phyloP scores from a whole-genome alignment of 768 basidiomycete species.

The Boletus subcaerulescens region DNA sequence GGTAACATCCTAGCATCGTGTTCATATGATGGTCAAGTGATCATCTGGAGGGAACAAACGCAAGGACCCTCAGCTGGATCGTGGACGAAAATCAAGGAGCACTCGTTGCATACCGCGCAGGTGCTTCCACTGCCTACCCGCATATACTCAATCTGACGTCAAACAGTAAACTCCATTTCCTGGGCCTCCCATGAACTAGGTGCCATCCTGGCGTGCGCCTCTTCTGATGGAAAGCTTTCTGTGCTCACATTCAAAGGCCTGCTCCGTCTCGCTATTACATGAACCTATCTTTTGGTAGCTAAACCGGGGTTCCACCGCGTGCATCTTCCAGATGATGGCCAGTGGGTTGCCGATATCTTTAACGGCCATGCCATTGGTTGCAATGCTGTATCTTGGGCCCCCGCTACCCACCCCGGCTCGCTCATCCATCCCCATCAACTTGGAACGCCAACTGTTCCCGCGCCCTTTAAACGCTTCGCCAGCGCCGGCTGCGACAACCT shows the following conservation, averaged over 20 bases:
- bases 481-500: constrained; percentile 96
- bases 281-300: not conserved
- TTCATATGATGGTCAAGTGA: constrained; percentile 96
- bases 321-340: constrained; percentile 75
- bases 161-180: constrained; percentile 88
- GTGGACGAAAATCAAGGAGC: constrained; percentile 96
- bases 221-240: constrained; percentile 95
- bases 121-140: constrained; percentile 41
- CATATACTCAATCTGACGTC: not conserved
- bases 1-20: constrained; percentile 97
- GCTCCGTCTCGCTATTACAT: constrained; percentile 21
- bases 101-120: constrained; percentile 88
- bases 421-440: constrained; percentile 70
- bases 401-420: constrained; percentile 82
- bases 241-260: constrained; percentile 95
- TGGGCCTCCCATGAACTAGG: constrained; percentile 99
- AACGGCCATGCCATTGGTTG: constrained; percentile 95
- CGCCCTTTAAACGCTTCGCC: constrained; percentile 88
- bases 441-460: constrained; percentile 32
- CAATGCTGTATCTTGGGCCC: constrained; percentile 97
- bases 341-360: constrained; percentile 94
- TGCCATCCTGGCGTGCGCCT: constrained; percentile 94
- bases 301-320: too few relatives aligned
- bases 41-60: constrained; percentile 94
- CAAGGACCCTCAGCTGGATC: constrained; percentile 50